These are phyloP conservation scores for Cytospora mali DNA, from an alignment of 2,329 filamentous ascomycete genomes.

Conservation along the genomic window DNA sequence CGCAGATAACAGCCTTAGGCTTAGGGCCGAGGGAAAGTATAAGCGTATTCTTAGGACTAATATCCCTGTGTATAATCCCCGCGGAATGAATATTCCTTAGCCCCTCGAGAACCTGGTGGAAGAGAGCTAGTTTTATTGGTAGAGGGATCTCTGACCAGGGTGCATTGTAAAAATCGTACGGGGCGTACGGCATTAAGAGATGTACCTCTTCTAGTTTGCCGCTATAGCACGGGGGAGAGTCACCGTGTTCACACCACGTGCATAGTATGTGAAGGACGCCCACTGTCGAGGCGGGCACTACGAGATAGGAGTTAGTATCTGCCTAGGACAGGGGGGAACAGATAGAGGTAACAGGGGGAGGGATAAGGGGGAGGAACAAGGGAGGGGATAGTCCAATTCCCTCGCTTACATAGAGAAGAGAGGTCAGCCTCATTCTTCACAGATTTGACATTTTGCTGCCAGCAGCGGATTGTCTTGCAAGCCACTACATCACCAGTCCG, in stretches of 20 bases:
- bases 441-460: neutral
- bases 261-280: slow-evolving; percentile 22
- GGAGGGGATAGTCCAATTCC: no score
- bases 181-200: no score
- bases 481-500: slow-evolving; percentile 21
- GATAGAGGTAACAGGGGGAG: no score
- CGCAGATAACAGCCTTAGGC: slow-evolving; percentile 23
- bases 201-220: no score
- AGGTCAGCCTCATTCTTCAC: neutral
- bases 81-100: slow-evolving; percentile 21
- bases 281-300: neutral
- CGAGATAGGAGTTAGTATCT: neutral
- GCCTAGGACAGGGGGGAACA: no score
- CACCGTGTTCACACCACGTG: slow-evolving; percentile 16
- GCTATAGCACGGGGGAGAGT: no score
- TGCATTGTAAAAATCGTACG: no score
- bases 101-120: slow-evolving; percentile 22
- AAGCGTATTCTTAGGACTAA: slow-evolving; percentile 27
- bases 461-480: slow-evolving; percentile 18
- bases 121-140: slow-evolving; percentile 19
- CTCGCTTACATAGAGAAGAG: neutral
- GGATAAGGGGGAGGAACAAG: neutral
- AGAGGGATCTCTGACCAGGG: slow-evolving; percentile 12
- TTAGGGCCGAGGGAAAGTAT: slow-evolving; percentile 14
- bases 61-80: no score